Percentiles rank a stretch among this genome's conserved stretches.
Evolutionary conservation across 2,329 filamentous ascomycete genomes (phyloP).

Genomic region (Trichoderma atrobrunneum): DNA sequence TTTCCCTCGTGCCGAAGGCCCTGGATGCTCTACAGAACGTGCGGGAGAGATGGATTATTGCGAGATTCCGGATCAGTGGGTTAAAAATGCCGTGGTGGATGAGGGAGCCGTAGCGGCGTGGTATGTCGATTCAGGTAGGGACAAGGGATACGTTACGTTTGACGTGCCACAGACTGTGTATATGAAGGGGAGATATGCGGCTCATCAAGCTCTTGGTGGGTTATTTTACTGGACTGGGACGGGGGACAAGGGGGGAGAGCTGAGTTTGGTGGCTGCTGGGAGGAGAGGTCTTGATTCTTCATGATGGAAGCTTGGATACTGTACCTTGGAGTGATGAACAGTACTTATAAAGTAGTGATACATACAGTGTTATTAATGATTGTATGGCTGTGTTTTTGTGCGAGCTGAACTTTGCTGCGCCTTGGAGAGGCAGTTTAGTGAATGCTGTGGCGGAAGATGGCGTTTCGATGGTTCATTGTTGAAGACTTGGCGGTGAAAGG

Average conservation of each 20-base stretch:
- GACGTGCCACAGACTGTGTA: constrained; percentile 60
- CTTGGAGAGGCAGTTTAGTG: background rate
- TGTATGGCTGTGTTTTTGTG: background rate
- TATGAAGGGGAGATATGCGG: constrained; percentile 60
- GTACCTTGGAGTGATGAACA: background rate
- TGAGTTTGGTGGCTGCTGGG: constrained; percentile 60
- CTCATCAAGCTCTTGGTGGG: constrained; percentile 53
- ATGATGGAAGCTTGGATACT: background rate
- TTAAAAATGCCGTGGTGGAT: constrained; percentile 43
- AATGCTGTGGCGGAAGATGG: background rate
- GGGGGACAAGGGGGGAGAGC: constrained; percentile 51
- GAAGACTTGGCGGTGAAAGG: background rate
- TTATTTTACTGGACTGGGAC: constrained; percentile 69
- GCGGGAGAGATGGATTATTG: constrained; percentile 59
- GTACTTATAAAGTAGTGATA: background rate
- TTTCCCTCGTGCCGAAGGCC: constrained; percentile 52
- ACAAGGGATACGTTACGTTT: constrained; percentile 59
- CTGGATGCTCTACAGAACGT: constrained; percentile 51
- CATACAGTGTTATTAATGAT: background rate
- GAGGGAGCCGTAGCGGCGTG: constrained; percentile 54
- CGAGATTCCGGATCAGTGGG: constrained; percentile 56
- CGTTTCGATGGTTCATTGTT: background rate
- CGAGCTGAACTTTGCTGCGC: background rate
- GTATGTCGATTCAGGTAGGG: constrained; percentile 43
- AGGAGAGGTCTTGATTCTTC: constrained; percentile 46